These are phyloP conservation scores for Cladorrhinum samala DNA, from an alignment of 495 filamentous ascomycete species.

Conservation along the genomic window DNA sequence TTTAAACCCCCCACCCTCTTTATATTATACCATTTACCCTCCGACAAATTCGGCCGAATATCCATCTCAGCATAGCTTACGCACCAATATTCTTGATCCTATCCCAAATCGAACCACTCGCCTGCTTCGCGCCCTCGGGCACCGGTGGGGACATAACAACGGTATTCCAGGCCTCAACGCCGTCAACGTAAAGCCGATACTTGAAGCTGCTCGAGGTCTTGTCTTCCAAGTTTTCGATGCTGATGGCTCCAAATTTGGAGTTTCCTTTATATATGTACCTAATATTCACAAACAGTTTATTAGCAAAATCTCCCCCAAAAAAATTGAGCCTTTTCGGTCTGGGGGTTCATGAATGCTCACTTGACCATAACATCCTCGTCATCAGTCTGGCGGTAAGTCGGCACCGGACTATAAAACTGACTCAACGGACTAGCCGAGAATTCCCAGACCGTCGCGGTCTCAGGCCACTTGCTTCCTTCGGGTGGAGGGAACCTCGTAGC, in stretches of 20 bases:
- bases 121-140: conserved; percentile 9
- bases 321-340: neutral
- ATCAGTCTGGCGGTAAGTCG: conserved; percentile 74
- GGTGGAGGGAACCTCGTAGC: conserved; percentile 83
- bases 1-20: no score
- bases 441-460: conserved; percentile 65
- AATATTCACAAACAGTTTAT: neutral
- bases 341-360: conserved; percentile 37
- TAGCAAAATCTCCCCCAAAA: conserved; percentile 2
- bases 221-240: conserved; percentile 61
- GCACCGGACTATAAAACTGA: conserved; percentile 88
- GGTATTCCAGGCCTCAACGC: conserved; percentile 68
- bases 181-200: conserved; percentile 80
- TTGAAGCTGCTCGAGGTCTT: conserved; percentile 59
- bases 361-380: conserved; percentile 73
- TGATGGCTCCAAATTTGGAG: conserved; percentile 85
- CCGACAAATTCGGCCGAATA: no score
- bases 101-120: conserved; percentile 34
- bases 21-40: no score
- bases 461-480: conserved; percentile 45
- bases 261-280: conserved; percentile 82
- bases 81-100: conserved; percentile 23
- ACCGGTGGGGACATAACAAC: conserved; percentile 47
- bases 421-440: conserved; percentile 83
- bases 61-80: no score